Base-by-base conservation (phyloP, 192 early-diverging fungal species). In the Coemansia nantahalensis region DNA sequence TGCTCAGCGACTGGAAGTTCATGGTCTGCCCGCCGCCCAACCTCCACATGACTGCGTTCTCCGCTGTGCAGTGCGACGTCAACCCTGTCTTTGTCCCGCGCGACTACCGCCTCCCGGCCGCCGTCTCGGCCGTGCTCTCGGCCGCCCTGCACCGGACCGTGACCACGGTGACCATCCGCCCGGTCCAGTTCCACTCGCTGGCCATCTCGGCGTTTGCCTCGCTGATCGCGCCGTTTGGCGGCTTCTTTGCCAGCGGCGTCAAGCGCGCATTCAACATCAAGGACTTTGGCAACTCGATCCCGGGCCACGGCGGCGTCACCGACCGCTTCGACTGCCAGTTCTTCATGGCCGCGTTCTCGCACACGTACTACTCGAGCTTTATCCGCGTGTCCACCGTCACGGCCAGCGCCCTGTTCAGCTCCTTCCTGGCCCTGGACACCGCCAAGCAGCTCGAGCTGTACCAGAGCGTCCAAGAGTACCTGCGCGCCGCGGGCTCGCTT, bases 291-390 rank as follows among this genome's bases (percentile, higher is more conserved):
- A 85, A 95, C 62, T 91, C 86, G 30, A 98, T 98, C 52, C 95
- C 95, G 7, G 95, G 95, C 18, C 95, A 98, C 52, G 95, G 95
- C 54, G 95, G 95, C 23, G 80, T 96, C 23, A 96, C 95, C 0
- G 95, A 98, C 75, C 85, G 95, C 22, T 93, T 98, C 81, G 93
- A 98, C 63, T 98, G 95, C 63, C 95, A 98, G 80, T 93, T 98
- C 61, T 69, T 98, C 46, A 98, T 96, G 93, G 92, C 88, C 2
- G 71, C 90, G 28, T 96, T 98, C 62, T 87, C 92, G 32, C 87
- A 86, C 63, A 84, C 94, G 59, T 96, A 98, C 65, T 92, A 87
- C 57, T 78, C 84, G 48, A 88, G 84, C 46, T 97, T 97, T 44
- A 85, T 90, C 56, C 88, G 88, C 74, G 80, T 86, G 31, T 65